A percentile compares a stretch with the other conserved stretches of the same genome.
These are phyloP conservation scores for Mucor circinelloides DNA, from an alignment of 371 early-diverging fungal species.

Conservation along the genomic window DNA sequence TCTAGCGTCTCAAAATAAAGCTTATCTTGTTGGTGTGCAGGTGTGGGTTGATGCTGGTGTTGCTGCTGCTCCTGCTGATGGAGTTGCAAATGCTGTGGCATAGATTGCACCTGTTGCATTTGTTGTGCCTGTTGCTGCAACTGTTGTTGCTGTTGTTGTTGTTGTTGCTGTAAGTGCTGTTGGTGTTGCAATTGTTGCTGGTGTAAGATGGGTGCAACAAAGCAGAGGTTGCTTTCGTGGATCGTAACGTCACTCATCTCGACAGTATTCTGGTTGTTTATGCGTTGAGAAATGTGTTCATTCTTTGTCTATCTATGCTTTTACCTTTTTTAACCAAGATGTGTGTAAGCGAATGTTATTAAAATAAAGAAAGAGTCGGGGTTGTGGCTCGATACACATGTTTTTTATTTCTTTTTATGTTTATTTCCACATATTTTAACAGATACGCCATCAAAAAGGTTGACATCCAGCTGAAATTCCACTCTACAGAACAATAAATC, in stretches of 20 bases:
- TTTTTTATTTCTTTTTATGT: slow-evolving; percentile 4
- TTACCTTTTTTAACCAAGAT: neutral
- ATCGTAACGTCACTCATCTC: neutral
- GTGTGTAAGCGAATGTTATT: neutral
- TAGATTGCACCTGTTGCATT: neutral
- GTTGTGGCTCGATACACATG: neutral
- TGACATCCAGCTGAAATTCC: neutral
- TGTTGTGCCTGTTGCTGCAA: neutral
- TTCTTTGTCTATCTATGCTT: neutral
- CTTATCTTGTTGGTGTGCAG: neutral
- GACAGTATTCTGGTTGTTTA: neutral
- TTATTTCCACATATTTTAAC: neutral
- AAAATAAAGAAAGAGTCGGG: slow-evolving; percentile 2
- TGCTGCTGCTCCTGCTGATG: neutral
- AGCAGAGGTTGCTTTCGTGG: neutral
- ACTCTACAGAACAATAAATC: neutral
- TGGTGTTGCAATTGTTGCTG: neutral
- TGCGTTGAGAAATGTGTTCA: neutral
- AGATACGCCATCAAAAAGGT: neutral
- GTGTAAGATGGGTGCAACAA: neutral
- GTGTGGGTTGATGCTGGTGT: neutral
- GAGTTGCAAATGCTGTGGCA: neutral
- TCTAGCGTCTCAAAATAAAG: neutral
- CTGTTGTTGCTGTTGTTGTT: neutral
- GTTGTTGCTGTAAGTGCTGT: neutral